A percentile compares a stretch with the other conserved stretches of the same genome.
Evolutionary conservation across 139 green algal genomes (phyloP).

Genomic region (Mesotaenium endlicherianum): DNA sequence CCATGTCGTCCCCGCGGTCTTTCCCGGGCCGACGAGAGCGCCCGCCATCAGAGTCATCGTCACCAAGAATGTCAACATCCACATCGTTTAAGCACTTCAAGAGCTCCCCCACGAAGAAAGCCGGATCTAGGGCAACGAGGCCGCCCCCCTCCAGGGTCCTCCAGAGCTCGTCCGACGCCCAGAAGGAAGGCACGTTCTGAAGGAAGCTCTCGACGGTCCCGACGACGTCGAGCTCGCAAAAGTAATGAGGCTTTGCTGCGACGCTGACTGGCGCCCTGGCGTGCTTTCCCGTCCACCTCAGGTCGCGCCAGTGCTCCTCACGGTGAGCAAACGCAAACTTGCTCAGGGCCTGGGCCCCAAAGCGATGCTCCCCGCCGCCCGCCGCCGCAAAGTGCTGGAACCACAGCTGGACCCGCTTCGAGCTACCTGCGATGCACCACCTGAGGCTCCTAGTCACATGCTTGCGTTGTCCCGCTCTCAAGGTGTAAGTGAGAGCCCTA

Average conservation of each 20-base stretch:
- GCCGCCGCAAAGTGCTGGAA: slow-evolving; percentile 23
- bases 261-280: slow-evolving; percentile 71
- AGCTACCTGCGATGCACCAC: too few species aligned
- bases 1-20: not conserved
- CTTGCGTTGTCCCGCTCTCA: too few species aligned
- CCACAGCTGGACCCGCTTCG: not conserved
- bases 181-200: slow-evolving; percentile 1
- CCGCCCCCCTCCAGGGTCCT: not conserved
- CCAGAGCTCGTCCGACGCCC: slow-evolving; percentile 11
- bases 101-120: slow-evolving; percentile 26
- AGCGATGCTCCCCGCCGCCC: not conserved
- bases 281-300: slow-evolving; percentile 74
- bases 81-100: not conserved
- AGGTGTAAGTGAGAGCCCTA: not conserved
- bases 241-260: slow-evolving; percentile 72
- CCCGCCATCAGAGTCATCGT: not conserved
- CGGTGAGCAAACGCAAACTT: slow-evolving; percentile 63
- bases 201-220: slow-evolving; percentile 28
- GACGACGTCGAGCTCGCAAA: slow-evolving; percentile 68
- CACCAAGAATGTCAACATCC: not conserved
- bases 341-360: slow-evolving; percentile 63
- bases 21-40: not conserved
- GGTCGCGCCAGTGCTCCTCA: slow-evolving; percentile 53
- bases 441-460: too few species aligned
- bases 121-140: not conserved